Base-by-base conservation (phyloP, 306 rosid genomes). In the Prosopis cineraria region DNA sequence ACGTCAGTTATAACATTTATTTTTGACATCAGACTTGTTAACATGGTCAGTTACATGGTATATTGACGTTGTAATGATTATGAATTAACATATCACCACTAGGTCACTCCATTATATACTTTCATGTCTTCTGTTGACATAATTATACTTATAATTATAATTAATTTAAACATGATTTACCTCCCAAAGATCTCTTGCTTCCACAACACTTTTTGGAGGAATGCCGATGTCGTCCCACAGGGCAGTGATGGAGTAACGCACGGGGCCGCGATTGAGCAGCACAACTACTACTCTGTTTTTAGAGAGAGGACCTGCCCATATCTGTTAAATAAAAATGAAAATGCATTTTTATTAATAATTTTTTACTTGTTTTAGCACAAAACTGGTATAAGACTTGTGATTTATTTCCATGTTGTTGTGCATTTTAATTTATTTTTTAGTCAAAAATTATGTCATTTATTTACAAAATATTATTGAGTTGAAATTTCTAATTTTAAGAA, bases 281-380 rank as follows among this genome's bases (percentile, higher is more conserved):
- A 95, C 89, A 12, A 91, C 50, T 8, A 85, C 96, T 45, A 87
- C 89, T 75, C 92, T 89, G 79, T 89, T 91, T 22, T 88, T 83
- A 22, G 98, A 83, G 25, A 95, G 97, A 52, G 97, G 97, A 55
- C 98, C 99, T 68, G 97, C 98, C 99, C 99, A 95, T 58, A 89
- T 70, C 99, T 95, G 86, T 82, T 63, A 3, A 10, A 53, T 8
- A 52, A 27, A 52, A 33, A 56, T 22, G 63, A 73, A 65, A 70
- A 70, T 55, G 2, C 9, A 69, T 19, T 19, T 27, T 0, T 20
- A n/a, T 43, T 11, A 44, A 44, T 7, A 8, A 34, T 34, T 1
- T 34, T 6, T 1, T 34, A 34, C 37, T 34, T 1, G 5, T 34
- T 34, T 34, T n/a, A n/a, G n/a, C n/a, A n/a, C 52, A 45, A 47